Conservation (phyloP, 164 flowering plant genomes). For the Protea cynaroides region DNA sequence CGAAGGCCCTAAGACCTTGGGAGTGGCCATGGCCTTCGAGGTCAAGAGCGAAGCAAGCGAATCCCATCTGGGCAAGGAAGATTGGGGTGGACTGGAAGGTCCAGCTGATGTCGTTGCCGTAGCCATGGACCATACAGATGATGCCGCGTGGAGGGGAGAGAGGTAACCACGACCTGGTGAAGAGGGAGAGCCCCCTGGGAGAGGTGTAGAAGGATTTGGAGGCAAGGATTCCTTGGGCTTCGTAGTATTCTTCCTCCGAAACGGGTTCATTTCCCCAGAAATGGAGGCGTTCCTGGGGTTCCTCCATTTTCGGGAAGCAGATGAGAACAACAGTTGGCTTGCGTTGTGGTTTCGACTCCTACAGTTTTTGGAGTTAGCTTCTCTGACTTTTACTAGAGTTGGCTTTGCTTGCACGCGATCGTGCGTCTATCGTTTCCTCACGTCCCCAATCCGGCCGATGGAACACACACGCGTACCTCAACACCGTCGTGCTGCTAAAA, state of each 20-base stretch:
- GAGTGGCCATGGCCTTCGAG: conserved; percentile 83
- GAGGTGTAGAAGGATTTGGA: conserved; percentile 57
- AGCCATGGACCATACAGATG: conserved; percentile 87
- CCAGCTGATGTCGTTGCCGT: conserved; percentile 91
- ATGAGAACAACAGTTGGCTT: too few species aligned
- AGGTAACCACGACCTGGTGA: conserved; percentile 86
- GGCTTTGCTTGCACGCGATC: too few species aligned
- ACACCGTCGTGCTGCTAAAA: too few species aligned
- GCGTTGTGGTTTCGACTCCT: too few species aligned
- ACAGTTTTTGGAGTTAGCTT: too few species aligned
- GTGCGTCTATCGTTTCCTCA: too few species aligned
- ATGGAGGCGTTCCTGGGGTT: conserved; percentile 19
- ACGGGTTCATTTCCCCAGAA: conserved; percentile 77
- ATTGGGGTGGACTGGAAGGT: conserved; percentile 75
- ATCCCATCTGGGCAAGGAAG: conserved; percentile 74
- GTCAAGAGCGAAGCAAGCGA: conserved; percentile 77
- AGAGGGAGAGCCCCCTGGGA: conserved; percentile 68
- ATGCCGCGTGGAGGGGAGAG: conserved; percentile 48
- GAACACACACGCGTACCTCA: too few species aligned
- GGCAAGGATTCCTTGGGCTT: conserved; percentile 37
- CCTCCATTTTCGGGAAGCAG: conserved; percentile 9
- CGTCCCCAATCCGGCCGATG: too few species aligned
- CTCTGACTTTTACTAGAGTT: too few species aligned
- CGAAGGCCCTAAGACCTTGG: conserved; percentile 63
- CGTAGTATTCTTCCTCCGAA: conserved; percentile 52